A percentile compares a stretch with the other conserved stretches of the same genome.
phyloP scores from a whole-genome alignment of 1,284 basidiomycete species.

The Marasmius fiardii region DNA sequence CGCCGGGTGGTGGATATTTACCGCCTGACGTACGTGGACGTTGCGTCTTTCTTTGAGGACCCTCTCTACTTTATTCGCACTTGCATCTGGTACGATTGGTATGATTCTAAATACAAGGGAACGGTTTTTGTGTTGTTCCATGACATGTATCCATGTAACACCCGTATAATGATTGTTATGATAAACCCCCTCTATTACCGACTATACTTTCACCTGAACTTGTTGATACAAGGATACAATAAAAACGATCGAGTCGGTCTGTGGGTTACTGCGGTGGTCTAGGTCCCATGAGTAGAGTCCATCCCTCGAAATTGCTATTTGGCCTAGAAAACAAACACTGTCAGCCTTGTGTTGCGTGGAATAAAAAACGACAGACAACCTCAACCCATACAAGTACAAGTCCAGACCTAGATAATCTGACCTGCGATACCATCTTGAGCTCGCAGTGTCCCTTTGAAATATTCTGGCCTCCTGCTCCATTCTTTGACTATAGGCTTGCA shows the following conservation, averaged over 20 bases:
- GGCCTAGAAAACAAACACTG: not conserved
- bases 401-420: not conserved
- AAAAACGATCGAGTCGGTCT: not conserved
- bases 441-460: not conserved
- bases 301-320: not conserved
- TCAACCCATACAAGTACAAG: slow-evolving; percentile 1
- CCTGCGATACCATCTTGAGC: not conserved
- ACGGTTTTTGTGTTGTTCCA: not conserved
- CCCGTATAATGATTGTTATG: not conserved
- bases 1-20: slow-evolving; percentile 68
- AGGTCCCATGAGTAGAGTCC: not conserved
- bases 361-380: not conserved
- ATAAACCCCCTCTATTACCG: not conserved
- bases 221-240: not conserved
- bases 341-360: not conserved
- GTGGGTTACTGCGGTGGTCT: not conserved
- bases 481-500: slow-evolving; percentile 31
- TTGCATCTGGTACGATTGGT: not conserved
- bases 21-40: slow-evolving; percentile 18
- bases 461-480: not conserved
- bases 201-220: not conserved
- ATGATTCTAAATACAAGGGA: not conserved
- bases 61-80: not conserved
- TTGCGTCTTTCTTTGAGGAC: not conserved
- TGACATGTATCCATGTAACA: not conserved